Conservation (phyloP, 73 alveolate species). For the Paramecium biaurelia region DNA sequence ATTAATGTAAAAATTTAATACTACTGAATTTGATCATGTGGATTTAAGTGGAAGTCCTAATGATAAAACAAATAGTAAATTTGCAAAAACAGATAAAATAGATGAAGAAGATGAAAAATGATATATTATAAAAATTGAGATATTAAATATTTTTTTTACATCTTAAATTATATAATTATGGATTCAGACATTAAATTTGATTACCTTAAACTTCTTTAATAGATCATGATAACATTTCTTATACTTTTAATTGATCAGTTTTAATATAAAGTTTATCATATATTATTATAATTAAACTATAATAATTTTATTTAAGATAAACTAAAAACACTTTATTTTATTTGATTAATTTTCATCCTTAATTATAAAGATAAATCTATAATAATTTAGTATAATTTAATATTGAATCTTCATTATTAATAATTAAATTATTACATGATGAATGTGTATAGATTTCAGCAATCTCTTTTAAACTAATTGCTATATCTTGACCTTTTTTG, state of each 20-base stretch:
- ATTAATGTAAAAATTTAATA: conserved; percentile 15
- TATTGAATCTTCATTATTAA: neutral
- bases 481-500: neutral
- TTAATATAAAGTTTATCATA: too few relatives aligned
- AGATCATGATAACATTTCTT: neutral
- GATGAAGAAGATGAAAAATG: conserved; percentile 43
- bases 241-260: neutral
- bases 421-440: too few relatives aligned
- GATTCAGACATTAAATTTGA: neutral
- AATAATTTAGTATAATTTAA: too few relatives aligned
- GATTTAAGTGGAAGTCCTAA: neutral
- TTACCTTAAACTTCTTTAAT: neutral
- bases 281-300: too few relatives aligned
- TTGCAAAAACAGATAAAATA: neutral
- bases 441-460: neutral
- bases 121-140: neutral
- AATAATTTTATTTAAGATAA: neutral
- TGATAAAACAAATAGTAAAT: conserved; percentile 1
- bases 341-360: neutral
- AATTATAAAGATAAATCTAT: too few relatives aligned
- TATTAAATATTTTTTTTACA: neutral
- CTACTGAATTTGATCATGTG: conserved; percentile 37
- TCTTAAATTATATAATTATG: too few relatives aligned
- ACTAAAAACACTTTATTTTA: neutral
- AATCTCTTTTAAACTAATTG: neutral